Evolutionary conservation across 2,329 filamentous ascomycete genomes (phyloP).

Genomic region (Exophiala lecanii-corni): DNA sequence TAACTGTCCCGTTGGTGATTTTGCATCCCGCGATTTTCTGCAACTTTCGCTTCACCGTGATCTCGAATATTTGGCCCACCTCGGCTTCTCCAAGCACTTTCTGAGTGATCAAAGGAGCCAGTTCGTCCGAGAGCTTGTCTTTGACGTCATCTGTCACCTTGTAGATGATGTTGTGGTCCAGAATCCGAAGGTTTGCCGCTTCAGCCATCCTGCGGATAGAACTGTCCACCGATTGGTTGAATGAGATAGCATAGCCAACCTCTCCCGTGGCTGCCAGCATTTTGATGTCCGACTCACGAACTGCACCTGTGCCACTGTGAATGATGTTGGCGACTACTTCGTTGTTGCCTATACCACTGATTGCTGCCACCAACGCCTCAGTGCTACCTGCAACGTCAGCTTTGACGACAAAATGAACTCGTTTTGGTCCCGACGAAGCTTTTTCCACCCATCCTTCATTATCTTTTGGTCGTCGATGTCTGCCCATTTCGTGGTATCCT

Average conservation of each 20-base stretch:
- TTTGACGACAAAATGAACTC: slow-evolving; percentile 80
- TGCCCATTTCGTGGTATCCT: slow-evolving; percentile 24
- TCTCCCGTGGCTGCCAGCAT: slow-evolving; percentile 66
- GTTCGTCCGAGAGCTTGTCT: slow-evolving; percentile 61
- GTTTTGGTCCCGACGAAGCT: slow-evolving; percentile 33
- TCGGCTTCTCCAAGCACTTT: slow-evolving; percentile 85
- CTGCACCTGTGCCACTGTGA: slow-evolving; percentile 68
- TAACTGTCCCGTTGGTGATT: slow-evolving; percentile 74
- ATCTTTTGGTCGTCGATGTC: slow-evolving; percentile 24
- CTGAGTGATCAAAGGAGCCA: slow-evolving; percentile 62
- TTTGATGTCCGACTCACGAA: slow-evolving; percentile 84
- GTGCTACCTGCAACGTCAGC: slow-evolving; percentile 91
- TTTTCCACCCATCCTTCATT: slow-evolving; percentile 30
- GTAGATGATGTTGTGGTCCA: slow-evolving; percentile 70
- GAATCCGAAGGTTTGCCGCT: slow-evolving; percentile 65
- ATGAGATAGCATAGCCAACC: slow-evolving; percentile 73
- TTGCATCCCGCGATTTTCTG: slow-evolving; percentile 81
- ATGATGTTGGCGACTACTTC: slow-evolving; percentile 76
- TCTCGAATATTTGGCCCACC: slow-evolving; percentile 74
- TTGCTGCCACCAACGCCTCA: slow-evolving; percentile 76
- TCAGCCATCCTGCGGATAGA: slow-evolving; percentile 67
- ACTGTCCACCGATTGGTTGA: slow-evolving; percentile 69
- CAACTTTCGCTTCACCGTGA: slow-evolving; percentile 68
- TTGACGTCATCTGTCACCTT: slow-evolving; percentile 47
- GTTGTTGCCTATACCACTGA: slow-evolving; percentile 75